Percentiles rank a stretch among this genome's conserved stretches.
phyloP scores from a whole-genome alignment of 2,329 filamentous ascomycete species.

The Atkinsonella texensis region DNA sequence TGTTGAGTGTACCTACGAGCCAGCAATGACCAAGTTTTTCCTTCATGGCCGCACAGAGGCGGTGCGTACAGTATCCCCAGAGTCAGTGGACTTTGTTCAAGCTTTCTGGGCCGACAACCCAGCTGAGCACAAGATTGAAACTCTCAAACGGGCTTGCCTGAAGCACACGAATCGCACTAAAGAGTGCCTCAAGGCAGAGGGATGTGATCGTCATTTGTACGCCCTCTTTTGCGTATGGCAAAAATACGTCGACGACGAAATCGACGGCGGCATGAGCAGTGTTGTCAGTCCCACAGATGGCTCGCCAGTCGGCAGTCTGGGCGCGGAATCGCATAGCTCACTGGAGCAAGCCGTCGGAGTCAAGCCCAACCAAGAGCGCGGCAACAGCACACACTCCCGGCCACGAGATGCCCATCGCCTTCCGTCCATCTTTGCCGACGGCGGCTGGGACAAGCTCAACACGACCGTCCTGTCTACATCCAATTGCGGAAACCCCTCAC shows the following conservation, averaged over 20 bases:
- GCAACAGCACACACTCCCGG: slow-evolving; percentile 43
- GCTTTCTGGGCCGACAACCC: slow-evolving; percentile 93
- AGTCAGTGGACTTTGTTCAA: slow-evolving; percentile 78
- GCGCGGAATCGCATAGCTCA: slow-evolving; percentile 33
- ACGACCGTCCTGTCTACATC: slow-evolving; percentile 89
- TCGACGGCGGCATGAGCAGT: slow-evolving; percentile 39
- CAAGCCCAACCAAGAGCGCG: slow-evolving; percentile 30
- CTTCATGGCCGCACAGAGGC: slow-evolving; percentile 92
- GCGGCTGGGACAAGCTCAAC: slow-evolving; percentile 91
- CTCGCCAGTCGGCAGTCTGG: slow-evolving; percentile 40
- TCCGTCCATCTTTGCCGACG: slow-evolving; percentile 74
- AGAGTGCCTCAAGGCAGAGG: slow-evolving; percentile 79
- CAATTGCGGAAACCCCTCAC: slow-evolving; percentile 94
- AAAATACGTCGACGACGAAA: slow-evolving; percentile 60
- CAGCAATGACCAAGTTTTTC: slow-evolving; percentile 93
- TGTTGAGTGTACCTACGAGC: slow-evolving; percentile 92
- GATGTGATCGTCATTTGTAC: slow-evolving; percentile 87
- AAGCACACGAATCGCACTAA: slow-evolving; percentile 71
- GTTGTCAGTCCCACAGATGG: slow-evolving; percentile 49
- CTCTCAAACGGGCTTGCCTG: slow-evolving; percentile 70
- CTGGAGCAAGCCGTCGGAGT: slow-evolving; percentile 20
- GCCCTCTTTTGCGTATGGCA: slow-evolving; percentile 95
- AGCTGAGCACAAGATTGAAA: slow-evolving; percentile 70
- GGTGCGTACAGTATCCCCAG: slow-evolving; percentile 71
- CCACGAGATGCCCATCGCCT: slow-evolving; percentile 38